Percentiles rank a stretch among this genome's conserved stretches.
Conservation (phyloP, 2,329 filamentous ascomycete species). For the Diaporthe citriasiana region DNA sequence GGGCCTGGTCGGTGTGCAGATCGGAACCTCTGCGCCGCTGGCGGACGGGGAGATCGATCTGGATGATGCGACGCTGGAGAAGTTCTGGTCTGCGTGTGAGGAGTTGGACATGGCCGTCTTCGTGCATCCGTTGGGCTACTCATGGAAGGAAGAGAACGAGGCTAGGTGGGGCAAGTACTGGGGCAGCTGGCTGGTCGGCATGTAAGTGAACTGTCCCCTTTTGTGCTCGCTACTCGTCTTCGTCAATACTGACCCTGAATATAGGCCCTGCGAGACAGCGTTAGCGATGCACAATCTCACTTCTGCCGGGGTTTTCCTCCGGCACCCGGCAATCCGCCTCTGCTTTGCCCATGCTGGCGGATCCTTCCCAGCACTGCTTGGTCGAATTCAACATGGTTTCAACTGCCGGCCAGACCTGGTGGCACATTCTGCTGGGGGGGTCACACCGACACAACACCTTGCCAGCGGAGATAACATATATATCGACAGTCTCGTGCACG, state of each 20-base stretch:
- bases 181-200: constrained; percentile 53
- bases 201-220: constrained; percentile 44
- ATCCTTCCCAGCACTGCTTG: constrained; percentile 53
- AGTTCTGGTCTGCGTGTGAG: constrained; percentile 53
- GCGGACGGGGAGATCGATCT: constrained; percentile 47
- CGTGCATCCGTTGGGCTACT: constrained; percentile 54
- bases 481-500: constrained; percentile 54
- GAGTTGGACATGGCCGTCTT: constrained; percentile 51
- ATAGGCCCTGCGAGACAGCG: constrained; percentile 52
- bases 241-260: not conserved
- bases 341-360: constrained; percentile 55
- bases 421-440: constrained; percentile 48
- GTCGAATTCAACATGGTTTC: constrained; percentile 53
- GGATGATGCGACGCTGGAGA: constrained; percentile 49
- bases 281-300: constrained; percentile 52
- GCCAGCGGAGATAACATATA: constrained; percentile 49
- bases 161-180: constrained; percentile 52
- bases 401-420: constrained; percentile 54
- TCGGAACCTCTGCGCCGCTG: constrained; percentile 50
- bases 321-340: constrained; percentile 50
- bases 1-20: constrained; percentile 52
- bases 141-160: constrained; percentile 50
- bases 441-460: constrained; percentile 50
- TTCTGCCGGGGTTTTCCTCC: constrained; percentile 49
- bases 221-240: not conserved